Evolutionary conservation across 1,284 basidiomycete species (phyloP).

Genomic region (Rhodotorula glutinis): DNA sequence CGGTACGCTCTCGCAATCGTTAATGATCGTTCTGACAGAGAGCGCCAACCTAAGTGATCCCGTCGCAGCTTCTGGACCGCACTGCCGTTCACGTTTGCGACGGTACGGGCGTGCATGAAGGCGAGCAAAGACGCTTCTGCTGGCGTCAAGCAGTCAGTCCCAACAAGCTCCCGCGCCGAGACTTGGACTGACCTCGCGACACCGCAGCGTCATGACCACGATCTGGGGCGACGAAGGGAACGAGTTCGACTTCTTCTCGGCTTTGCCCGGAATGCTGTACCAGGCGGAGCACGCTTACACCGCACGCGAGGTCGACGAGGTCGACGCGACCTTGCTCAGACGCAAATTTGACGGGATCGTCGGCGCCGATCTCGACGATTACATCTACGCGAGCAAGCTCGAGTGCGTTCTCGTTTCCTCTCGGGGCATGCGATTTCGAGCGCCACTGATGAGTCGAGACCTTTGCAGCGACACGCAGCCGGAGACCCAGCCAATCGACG

Average conservation of each 20-base stretch:
- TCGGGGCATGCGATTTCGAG: too few relatives aligned
- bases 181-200: not conserved
- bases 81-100: constrained; percentile 50
- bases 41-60: too few relatives aligned
- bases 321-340: constrained; percentile 43
- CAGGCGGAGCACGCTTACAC: constrained; percentile 47
- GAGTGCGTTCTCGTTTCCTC: constrained; percentile 38
- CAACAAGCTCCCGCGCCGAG: not conserved
- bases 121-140: constrained; percentile 44
- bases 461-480: constrained; percentile 42
- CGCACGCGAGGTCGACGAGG: constrained; percentile 25
- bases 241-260: constrained; percentile 45
- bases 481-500: constrained; percentile 41
- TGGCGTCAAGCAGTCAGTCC: constrained; percentile 42
- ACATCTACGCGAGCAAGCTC: constrained; percentile 47
- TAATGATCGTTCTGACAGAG: too few relatives aligned
- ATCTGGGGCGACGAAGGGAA: constrained; percentile 52
- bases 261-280: constrained; percentile 44
- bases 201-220: constrained; percentile 46
- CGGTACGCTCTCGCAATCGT: constrained; percentile 23
- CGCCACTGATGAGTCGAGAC: too few relatives aligned
- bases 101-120: constrained; percentile 46
- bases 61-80: constrained; percentile 48
- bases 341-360: constrained; percentile 45
- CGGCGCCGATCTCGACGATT: constrained; percentile 48